Conservation (phyloP, 176 grass and related monocot species). For the Musa troglodytarum region DNA sequence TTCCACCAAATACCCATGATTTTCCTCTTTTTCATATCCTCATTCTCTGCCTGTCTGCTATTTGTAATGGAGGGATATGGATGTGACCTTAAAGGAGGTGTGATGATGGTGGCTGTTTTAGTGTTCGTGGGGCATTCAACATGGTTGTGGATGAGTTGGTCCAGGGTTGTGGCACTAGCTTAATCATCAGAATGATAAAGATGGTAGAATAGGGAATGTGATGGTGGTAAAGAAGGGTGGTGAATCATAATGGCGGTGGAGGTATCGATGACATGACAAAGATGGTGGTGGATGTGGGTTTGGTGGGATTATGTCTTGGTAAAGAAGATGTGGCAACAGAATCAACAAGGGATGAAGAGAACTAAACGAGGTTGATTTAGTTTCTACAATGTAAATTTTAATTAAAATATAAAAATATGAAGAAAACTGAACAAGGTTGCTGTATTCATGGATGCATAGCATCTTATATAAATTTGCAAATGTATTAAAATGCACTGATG, state of each 20-base stretch:
- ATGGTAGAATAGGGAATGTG: too few relatives aligned
- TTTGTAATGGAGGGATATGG: neutral
- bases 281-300: neutral
- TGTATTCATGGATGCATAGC: neutral
- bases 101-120: neutral
- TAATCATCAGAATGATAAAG: too few relatives aligned
- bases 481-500: neutral
- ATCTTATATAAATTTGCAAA: neutral
- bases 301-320: neutral
- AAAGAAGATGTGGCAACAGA: too few relatives aligned
- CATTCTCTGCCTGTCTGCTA: neutral
- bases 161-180: too few relatives aligned
- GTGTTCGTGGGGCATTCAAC: neutral
- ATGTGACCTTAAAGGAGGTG: neutral
- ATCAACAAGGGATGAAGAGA: neutral
- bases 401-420: too few relatives aligned
- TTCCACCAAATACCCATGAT: neutral
- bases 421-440: neutral
- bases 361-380: neutral
- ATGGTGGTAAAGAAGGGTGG: too few relatives aligned
- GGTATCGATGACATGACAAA: too few relatives aligned
- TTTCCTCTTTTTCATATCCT: neutral
- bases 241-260: neutral
- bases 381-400: too few relatives aligned
- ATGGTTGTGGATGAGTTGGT: neutral